Percentiles rank a stretch among this genome's conserved stretches.
phyloP scores from a whole-genome alignment of 2,329 filamentous ascomycete species.

The Colletotrichum costaricense region DNA sequence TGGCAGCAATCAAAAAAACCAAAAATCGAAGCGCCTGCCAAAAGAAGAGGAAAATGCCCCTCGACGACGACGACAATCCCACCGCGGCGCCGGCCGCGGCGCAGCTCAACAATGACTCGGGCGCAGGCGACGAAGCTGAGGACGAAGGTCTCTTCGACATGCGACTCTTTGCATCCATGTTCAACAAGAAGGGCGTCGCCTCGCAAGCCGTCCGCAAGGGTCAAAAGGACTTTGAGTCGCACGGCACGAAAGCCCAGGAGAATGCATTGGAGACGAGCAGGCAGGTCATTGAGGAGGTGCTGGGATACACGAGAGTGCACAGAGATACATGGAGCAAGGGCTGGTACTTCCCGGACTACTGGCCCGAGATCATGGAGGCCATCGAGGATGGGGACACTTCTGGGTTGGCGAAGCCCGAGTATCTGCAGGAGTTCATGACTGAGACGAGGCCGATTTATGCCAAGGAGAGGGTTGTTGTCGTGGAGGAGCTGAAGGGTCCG shows the following conservation, averaged over 20 bases:
- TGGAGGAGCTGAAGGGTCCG: constrained; percentile 79
- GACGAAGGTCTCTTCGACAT: constrained; percentile 91
- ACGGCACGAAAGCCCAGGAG: constrained; percentile 86
- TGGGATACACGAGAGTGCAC: constrained; percentile 82
- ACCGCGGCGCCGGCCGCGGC: constrained; percentile 39
- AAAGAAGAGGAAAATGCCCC: constrained; percentile 46
- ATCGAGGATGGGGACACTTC: constrained; percentile 24
- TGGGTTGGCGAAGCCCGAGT: constrained; percentile 28
- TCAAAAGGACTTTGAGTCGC: constrained; percentile 96
- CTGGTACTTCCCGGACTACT: constrained; percentile 77
- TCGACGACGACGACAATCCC: constrained; percentile 56
- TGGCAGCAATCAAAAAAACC: not conserved
- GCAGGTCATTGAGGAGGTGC: constrained; percentile 87
- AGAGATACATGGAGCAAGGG: constrained; percentile 75
- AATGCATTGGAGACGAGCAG: constrained; percentile 83
- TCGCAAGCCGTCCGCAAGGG: constrained; percentile 84
- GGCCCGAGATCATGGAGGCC: constrained; percentile 44
- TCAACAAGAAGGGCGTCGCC: constrained; percentile 62
- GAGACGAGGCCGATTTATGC: constrained; percentile 46
- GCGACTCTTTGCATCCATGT: constrained; percentile 72
- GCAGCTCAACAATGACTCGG: constrained; percentile 39
- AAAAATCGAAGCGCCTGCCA: not conserved
- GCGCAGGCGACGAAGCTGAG: constrained; percentile 65
- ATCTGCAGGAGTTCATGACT: constrained; percentile 27
- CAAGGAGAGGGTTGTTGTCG: constrained; percentile 68